Conservation (phyloP, 2,329 filamentous ascomycete genomes). For the Aspergillus pseudotamarii region DNA sequence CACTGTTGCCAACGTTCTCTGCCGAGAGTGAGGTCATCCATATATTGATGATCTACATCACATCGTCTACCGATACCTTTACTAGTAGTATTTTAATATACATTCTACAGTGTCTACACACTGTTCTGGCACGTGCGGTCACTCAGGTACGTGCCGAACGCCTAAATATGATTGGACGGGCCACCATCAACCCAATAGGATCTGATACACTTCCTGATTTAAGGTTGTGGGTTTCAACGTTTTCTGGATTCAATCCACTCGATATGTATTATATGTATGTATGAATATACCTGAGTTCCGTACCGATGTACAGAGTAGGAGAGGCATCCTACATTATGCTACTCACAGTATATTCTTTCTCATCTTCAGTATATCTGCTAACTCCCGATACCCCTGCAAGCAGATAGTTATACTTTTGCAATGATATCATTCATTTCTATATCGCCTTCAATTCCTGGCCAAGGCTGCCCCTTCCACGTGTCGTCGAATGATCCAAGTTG, state of each 20-base stretch:
- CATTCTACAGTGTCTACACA: neutral
- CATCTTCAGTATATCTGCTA: neutral
- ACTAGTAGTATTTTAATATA: neutral
- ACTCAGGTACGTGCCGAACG: neutral
- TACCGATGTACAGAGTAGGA: neutral
- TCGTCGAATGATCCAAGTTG: neutral
- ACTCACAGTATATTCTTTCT: neutral
- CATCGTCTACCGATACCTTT: neutral
- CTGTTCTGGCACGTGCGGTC: neutral
- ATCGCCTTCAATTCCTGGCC: neutral
- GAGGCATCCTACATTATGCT: neutral
- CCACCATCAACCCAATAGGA: neutral
- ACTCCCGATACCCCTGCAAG: neutral
- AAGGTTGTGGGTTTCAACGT: neutral
- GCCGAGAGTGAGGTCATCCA: conserved; percentile 1
- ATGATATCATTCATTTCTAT: neutral
- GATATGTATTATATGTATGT: neutral
- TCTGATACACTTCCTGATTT: neutral
- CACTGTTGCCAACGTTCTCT: neutral
- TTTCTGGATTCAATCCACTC: neutral
- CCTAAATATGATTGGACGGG: neutral
- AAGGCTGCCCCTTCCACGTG: neutral
- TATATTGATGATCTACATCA: neutral
- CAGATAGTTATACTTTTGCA: neutral
- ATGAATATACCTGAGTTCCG: neutral